Evolutionary conservation across 2,329 filamentous ascomycete species (phyloP).

Genomic region (Pleoardoris graminearum): DNA sequence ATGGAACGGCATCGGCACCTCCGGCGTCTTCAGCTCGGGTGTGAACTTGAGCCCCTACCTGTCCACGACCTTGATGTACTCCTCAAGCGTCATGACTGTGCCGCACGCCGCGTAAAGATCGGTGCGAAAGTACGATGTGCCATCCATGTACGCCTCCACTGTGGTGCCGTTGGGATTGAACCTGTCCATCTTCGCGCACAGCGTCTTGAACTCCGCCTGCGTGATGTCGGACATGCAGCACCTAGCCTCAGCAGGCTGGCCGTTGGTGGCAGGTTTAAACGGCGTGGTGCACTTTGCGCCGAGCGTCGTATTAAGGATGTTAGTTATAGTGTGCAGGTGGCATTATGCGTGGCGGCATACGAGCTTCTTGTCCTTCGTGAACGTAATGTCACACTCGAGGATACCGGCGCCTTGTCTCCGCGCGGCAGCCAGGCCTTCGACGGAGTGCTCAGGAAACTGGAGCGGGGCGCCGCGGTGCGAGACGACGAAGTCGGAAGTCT

Average conservation of each 20-base stretch:
- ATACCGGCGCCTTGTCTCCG: slow-evolving; percentile 42
- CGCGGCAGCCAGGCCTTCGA: slow-evolving; percentile 36
- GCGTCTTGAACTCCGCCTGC: slow-evolving; percentile 65
- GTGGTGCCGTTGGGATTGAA: slow-evolving; percentile 67
- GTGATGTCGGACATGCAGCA: slow-evolving; percentile 76
- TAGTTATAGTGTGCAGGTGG: slow-evolving; percentile 45
- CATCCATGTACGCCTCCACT: slow-evolving; percentile 59
- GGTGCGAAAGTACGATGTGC: slow-evolving; percentile 65
- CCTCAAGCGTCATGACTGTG: slow-evolving; percentile 62
- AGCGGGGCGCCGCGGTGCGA: slow-evolving; percentile 43
- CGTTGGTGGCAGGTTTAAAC: slow-evolving; percentile 38
- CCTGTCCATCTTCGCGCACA: slow-evolving; percentile 67
- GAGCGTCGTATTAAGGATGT: slow-evolving; percentile 41
- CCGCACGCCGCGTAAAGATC: slow-evolving; percentile 68
- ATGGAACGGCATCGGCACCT: slow-evolving; percentile 71
- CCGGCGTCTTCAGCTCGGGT: slow-evolving; percentile 61
- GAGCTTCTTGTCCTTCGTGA: slow-evolving; percentile 44
- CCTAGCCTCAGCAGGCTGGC: slow-evolving; percentile 59
- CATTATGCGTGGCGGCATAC: slow-evolving; percentile 46
- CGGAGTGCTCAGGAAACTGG: slow-evolving; percentile 43
- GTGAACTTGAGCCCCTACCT: slow-evolving; percentile 59
- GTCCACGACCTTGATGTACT: slow-evolving; percentile 65
- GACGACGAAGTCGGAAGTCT: slow-evolving; percentile 39
- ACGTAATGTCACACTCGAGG: slow-evolving; percentile 45
- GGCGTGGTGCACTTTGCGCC: slow-evolving; percentile 43